Conservation (phyloP, 441 rosid species). For the Euphorbia schlechtendalii region DNA sequence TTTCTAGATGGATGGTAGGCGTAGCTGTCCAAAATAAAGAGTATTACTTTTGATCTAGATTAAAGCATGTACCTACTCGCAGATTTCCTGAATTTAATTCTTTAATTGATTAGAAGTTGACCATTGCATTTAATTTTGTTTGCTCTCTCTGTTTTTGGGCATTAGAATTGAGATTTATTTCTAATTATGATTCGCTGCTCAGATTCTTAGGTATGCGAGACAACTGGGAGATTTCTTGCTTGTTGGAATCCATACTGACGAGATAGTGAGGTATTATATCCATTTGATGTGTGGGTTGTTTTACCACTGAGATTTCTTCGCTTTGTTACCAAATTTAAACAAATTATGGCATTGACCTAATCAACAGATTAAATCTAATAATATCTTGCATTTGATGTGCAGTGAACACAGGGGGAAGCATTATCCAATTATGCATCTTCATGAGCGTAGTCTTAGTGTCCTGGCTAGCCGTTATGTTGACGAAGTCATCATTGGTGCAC, state of each 20-base stretch:
- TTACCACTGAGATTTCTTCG: background rate
- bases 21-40: too few relatives aligned
- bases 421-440: constrained; percentile 87
- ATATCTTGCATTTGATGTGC: constrained; percentile 26
- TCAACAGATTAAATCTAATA: too few relatives aligned
- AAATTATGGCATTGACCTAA: too few relatives aligned
- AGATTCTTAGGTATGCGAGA: constrained; percentile 85
- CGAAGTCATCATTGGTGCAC: constrained; percentile 97
- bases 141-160: too few relatives aligned
- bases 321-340: too few relatives aligned
- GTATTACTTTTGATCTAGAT: too few relatives aligned
- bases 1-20: too few relatives aligned
- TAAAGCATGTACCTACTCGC: too few relatives aligned
- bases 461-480: constrained; percentile 94
- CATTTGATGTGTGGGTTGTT: background rate
- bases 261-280: constrained; percentile 65
- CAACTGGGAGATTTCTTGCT: constrained; percentile 88
- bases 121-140: too few relatives aligned
- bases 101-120: too few relatives aligned
- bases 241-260: constrained; percentile 83
- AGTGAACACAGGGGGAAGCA: constrained; percentile 71
- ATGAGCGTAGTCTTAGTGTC: constrained; percentile 86
- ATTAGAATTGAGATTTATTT: background rate
- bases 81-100: too few relatives aligned
- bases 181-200: constrained; percentile 16